These are phyloP conservation scores for Astrephomene gubernaculifera DNA, from an alignment of 139 green algal species.

Conservation along the genomic window DNA sequence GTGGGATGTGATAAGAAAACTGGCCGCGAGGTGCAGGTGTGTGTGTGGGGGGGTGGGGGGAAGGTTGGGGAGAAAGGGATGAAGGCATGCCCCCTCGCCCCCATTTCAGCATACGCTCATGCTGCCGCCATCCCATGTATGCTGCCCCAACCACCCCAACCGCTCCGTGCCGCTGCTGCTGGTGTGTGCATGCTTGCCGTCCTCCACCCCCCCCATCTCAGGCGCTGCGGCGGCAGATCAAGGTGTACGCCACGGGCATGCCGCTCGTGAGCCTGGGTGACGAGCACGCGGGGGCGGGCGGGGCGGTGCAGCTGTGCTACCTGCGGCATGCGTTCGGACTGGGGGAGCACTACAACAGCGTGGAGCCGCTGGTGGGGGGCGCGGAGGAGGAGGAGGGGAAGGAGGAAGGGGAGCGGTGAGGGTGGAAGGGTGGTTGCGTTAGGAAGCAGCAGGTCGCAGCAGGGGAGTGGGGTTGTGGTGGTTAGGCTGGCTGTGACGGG, in stretches of 20 bases:
- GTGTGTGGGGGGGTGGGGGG: not conserved
- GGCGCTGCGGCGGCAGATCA: slow-evolving; percentile 77
- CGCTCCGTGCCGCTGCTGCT: not conserved
- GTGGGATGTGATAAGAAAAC: too few species aligned
- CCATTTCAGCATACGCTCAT: too few species aligned
- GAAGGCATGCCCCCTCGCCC: too few species aligned
- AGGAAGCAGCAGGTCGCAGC: too few species aligned
- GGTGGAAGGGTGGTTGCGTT: too few species aligned
- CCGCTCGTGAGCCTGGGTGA: slow-evolving; percentile 78
- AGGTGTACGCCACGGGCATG: slow-evolving; percentile 77
- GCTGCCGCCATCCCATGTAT: too few species aligned
- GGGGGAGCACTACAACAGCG: slow-evolving; percentile 96
- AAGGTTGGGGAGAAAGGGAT: not conserved
- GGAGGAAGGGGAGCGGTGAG: not conserved
- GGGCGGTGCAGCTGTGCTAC: slow-evolving; percentile 84
- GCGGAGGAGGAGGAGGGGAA: not conserved
- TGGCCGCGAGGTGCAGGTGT: too few species aligned
- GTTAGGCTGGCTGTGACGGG: too few species aligned
- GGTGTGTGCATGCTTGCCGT: not conserved
- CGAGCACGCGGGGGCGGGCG: slow-evolving; percentile 59
- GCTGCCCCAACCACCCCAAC: too few species aligned
- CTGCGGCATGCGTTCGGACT: slow-evolving; percentile 92
- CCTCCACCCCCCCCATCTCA: not conserved
- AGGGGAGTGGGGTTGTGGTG: too few species aligned
- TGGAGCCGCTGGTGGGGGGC: slow-evolving; percentile 1